phyloP scores from a whole-genome alignment of 2,329 filamentous ascomycete species.

The Pseudocercospora fuligena region DNA sequence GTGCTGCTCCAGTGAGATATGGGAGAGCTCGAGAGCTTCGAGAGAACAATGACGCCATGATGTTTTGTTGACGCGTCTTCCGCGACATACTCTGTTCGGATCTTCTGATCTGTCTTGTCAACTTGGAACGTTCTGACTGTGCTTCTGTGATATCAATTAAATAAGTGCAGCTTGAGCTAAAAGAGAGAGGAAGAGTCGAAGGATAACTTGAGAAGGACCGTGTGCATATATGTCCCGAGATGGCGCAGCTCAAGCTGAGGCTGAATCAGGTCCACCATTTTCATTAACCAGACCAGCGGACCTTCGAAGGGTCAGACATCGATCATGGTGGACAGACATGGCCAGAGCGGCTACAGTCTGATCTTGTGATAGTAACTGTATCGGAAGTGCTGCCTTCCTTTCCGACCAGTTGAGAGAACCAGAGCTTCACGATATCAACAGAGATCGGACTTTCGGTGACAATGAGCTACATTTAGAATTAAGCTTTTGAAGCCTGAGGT shows the following conservation, averaged over 20 bases:
- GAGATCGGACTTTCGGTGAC: background rate
- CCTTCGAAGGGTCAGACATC: background rate
- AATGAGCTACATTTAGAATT: background rate
- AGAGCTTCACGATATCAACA: too few relatives aligned
- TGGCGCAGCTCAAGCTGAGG: background rate
- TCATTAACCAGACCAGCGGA: background rate
- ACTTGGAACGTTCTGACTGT: background rate
- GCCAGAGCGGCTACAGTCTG: background rate
- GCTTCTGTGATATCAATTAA: background rate
- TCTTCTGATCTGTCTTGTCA: background rate
- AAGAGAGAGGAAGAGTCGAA: too few relatives aligned
- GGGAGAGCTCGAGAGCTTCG: slow-evolving; percentile 26
- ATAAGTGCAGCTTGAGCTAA: too few relatives aligned
- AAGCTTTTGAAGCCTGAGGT: background rate
- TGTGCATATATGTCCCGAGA: too few relatives aligned
- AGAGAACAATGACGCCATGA: slow-evolving; percentile 27
- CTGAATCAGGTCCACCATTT: background rate
- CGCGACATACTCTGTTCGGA: background rate
- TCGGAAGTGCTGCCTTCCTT: background rate
- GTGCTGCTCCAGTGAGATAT: slow-evolving; percentile 24
- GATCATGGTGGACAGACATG: background rate
- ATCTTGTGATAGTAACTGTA: background rate
- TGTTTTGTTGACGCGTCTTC: background rate
- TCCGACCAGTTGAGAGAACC: background rate
- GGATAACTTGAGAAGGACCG: too few relatives aligned